These are phyloP conservation scores for Leptosphaerulina australis DNA, from an alignment of 2,329 filamentous ascomycete genomes.

Conservation along the genomic window DNA sequence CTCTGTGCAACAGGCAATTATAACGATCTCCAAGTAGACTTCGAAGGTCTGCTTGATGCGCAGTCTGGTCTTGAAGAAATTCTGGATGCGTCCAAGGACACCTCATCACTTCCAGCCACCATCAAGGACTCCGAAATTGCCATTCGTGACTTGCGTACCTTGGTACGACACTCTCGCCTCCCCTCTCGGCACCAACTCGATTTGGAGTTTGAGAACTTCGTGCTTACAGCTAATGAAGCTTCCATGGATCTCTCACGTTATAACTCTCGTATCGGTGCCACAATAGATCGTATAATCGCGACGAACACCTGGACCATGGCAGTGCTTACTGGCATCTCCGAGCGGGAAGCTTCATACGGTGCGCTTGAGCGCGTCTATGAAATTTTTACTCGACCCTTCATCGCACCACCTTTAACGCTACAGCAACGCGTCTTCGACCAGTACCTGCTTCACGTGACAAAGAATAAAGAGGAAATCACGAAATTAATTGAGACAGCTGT, in stretches of 20 bases:
- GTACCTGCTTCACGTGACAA: constrained; percentile 73
- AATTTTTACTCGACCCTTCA: constrained; percentile 65
- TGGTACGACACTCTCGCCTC: constrained; percentile 73
- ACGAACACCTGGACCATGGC: constrained; percentile 78
- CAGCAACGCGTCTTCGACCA: constrained; percentile 68
- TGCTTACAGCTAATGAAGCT: constrained; percentile 69
- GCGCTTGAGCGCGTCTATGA: constrained; percentile 52
- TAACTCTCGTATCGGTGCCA: constrained; percentile 75
- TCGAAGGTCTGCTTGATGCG: constrained; percentile 74
- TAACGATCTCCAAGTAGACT: constrained; percentile 57
- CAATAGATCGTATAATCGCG: constrained; percentile 74
- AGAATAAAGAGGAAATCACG: constrained; percentile 72
- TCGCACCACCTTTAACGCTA: constrained; percentile 27
- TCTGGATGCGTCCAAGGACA: constrained; percentile 68
- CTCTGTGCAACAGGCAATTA: constrained; percentile 59
- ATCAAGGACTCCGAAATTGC: constrained; percentile 79
- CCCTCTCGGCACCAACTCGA: constrained; percentile 72
- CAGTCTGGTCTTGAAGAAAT: constrained; percentile 80
- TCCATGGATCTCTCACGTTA: constrained; percentile 73
- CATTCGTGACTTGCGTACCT: constrained; percentile 73
- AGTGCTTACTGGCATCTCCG: constrained; percentile 67
- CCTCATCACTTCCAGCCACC: constrained; percentile 72
- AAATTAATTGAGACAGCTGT: constrained; percentile 73
- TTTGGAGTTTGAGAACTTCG: constrained; percentile 76
- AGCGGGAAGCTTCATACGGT: constrained; percentile 49